phyloP scores from a whole-genome alignment of 257 asterid species.

The Solanum arcanum region DNA sequence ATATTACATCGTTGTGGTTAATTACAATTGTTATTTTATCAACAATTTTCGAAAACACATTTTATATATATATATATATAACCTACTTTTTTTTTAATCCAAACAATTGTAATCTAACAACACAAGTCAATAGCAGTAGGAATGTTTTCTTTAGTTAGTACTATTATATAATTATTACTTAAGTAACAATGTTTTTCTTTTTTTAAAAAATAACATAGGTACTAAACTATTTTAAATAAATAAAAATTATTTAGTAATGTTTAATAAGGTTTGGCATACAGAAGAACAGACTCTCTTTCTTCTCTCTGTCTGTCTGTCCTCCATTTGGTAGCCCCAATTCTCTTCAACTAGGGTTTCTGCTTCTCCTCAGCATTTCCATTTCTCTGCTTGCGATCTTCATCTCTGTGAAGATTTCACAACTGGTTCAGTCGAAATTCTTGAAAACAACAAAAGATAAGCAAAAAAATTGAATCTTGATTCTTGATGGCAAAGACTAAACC shows the following conservation, averaged over 20 bases:
- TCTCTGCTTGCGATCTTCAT: neutral
- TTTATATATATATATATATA: too few relatives aligned
- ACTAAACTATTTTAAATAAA: neutral
- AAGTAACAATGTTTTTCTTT: neutral
- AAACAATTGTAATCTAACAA: too few relatives aligned
- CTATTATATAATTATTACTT: too few relatives aligned
- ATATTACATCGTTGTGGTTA: neutral
- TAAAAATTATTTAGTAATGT: neutral
- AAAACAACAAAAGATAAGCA: neutral
- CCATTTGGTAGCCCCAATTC: neutral
- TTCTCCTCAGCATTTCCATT: neutral
- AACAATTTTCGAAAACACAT: neutral
- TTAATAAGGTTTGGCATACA: neutral
- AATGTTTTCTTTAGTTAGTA: too few relatives aligned
- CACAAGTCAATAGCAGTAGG: too few relatives aligned
- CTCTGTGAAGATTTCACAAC: neutral
- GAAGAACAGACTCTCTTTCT: neutral
- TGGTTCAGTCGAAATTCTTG: neutral
- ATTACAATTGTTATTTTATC: neutral
- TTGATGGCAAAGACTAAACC: constrained; percentile 96
- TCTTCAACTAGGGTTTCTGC: neutral
- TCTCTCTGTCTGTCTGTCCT: neutral
- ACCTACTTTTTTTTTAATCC: too few relatives aligned
- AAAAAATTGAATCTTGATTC: neutral
- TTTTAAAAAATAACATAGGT: neutral